These are phyloP conservation scores for Maudiozyma turicensis DNA, from an alignment of 805 yeast species.

Conservation along the genomic window DNA sequence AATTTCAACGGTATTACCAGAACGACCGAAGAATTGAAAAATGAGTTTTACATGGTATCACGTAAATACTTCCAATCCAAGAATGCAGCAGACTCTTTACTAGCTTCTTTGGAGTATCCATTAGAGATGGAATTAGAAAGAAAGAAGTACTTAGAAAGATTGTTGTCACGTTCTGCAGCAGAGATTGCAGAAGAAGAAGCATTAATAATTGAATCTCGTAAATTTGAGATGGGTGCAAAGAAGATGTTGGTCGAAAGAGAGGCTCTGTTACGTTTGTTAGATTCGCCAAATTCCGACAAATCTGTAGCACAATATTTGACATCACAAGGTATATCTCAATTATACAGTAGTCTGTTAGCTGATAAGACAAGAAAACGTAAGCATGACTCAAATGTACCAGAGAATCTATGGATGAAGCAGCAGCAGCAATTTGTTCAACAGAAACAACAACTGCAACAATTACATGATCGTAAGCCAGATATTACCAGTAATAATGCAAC, in stretches of 20 bases:
- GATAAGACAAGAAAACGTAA: slow-evolving; percentile 51
- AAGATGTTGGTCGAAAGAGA: slow-evolving; percentile 78
- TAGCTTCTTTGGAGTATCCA: slow-evolving; percentile 60
- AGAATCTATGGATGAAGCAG: slow-evolving; percentile 36
- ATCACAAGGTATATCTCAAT: slow-evolving; percentile 81
- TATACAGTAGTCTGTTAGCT: slow-evolving; percentile 69
- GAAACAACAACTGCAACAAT: slow-evolving; percentile 26
- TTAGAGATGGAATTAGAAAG: slow-evolving; percentile 67
- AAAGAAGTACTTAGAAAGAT: slow-evolving; percentile 66
- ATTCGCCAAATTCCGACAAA: slow-evolving; percentile 76
- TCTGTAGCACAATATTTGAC: slow-evolving; percentile 67
- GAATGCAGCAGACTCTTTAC: slow-evolving; percentile 38
- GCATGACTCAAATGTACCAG: slow-evolving; percentile 32
- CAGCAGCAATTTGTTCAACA: slow-evolving; percentile 34
- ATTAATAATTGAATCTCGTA: slow-evolving; percentile 80
- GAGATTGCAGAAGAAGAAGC: slow-evolving; percentile 98
- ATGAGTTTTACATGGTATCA: slow-evolving; percentile 65
- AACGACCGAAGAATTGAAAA: slow-evolving; percentile 71
- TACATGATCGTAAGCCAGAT: slow-evolving; percentile 15
- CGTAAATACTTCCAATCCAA: slow-evolving; percentile 41
- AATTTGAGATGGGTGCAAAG: slow-evolving; percentile 86
- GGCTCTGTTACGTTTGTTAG: slow-evolving; percentile 64
- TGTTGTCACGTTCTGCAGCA: slow-evolving; percentile 81
- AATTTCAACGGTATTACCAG: slow-evolving; percentile 30
- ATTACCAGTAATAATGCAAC: slow-evolving; percentile 1